A percentile compares a stretch with the other conserved stretches of the same genome.
These are phyloP conservation scores for Diplodia intermedia DNA, from an alignment of 2,329 filamentous ascomycete genomes.

Conservation along the genomic window DNA sequence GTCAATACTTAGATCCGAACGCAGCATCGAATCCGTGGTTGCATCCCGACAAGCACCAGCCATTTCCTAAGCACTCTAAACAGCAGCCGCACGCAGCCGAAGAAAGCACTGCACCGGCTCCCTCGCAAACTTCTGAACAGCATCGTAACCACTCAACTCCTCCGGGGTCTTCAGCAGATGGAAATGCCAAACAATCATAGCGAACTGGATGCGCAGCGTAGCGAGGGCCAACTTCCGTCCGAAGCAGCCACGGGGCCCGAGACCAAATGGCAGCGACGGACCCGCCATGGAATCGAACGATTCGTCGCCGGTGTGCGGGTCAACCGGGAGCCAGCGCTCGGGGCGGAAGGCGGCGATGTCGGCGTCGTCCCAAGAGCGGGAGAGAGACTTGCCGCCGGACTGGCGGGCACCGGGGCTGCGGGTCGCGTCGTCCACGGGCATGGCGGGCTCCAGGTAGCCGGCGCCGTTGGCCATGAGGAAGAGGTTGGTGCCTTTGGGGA, in stretches of 20 bases:
- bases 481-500: slow-evolving; percentile 51
- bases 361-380: background rate
- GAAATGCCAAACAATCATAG: slow-evolving; percentile 39
- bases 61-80: background rate
- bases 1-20: too few species aligned
- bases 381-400: background rate
- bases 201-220: slow-evolving; percentile 35
- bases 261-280: slow-evolving; percentile 36
- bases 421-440: background rate
- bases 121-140: slow-evolving; percentile 14
- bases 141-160: slow-evolving; percentile 8
- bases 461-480: slow-evolving; percentile 40
- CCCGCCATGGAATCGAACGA: background rate
- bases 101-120: slow-evolving; percentile 2
- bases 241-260: slow-evolving; percentile 40
- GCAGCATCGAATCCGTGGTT: too few species aligned
- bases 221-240: slow-evolving; percentile 40
- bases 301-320: background rate
- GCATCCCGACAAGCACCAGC: too few species aligned
- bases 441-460: slow-evolving; percentile 21
- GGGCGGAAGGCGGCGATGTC: background rate
- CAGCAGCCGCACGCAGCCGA: background rate
- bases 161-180: slow-evolving; percentile 32
- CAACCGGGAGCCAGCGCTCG: background rate
- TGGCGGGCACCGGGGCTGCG: background rate